Evolutionary conservation across 2,329 filamentous ascomycete genomes (phyloP).

Genomic region (Fusarium hainanense): DNA sequence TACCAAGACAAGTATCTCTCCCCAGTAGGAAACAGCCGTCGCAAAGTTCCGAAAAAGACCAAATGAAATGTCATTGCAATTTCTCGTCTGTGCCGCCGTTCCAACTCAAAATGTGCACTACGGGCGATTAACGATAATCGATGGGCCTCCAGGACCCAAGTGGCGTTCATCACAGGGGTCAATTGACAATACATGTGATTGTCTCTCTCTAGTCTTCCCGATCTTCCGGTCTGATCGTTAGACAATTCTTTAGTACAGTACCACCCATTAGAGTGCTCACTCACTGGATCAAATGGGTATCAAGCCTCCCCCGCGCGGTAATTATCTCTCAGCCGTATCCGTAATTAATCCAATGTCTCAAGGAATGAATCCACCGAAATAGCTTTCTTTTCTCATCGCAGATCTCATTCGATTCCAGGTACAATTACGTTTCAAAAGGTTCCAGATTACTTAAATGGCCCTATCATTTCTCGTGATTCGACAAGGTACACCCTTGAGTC

Average conservation of each 20-base stretch:
- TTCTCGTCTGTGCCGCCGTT: background rate
- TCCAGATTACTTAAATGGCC: background rate
- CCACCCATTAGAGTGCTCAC: background rate
- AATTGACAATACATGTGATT: background rate
- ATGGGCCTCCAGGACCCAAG: background rate
- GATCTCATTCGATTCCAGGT: background rate
- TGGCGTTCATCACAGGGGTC: conserved; percentile 23
- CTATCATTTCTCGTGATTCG: background rate
- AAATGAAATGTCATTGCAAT: background rate
- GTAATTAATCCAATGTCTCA: background rate
- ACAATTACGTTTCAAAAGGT: conserved; percentile 7
- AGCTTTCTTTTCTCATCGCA: background rate
- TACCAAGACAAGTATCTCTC: background rate
- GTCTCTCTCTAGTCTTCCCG: background rate
- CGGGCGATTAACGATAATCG: conserved; percentile 8
- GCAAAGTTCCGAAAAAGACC: background rate
- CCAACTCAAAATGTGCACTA: conserved; percentile 5
- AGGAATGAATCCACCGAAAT: conserved; percentile 2
- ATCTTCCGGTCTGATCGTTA: conserved; percentile 4
- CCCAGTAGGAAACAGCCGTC: background rate
- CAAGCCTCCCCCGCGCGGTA: background rate
- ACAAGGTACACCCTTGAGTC: background rate
- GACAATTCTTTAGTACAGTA: background rate
- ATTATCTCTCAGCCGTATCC: background rate
- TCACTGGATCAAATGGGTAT: background rate